phyloP scores from a whole-genome alignment of 2,329 filamentous ascomycete species.

The Pestalotiopsis sp. region DNA sequence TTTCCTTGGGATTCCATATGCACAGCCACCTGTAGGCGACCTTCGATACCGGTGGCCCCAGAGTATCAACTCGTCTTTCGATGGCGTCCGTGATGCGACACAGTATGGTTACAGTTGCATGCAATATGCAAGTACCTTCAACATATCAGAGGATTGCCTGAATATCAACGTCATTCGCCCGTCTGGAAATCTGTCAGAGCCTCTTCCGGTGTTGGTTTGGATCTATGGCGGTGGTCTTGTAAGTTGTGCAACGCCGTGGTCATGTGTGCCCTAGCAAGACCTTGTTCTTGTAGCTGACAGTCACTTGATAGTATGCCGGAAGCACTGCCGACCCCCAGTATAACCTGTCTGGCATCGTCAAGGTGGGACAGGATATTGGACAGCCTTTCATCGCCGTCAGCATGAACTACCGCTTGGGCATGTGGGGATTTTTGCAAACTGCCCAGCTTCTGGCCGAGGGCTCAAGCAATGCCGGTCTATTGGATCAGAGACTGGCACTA shows the following conservation, averaged over 20 bases:
- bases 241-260: neutral
- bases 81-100: constrained; percentile 39
- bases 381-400: constrained; percentile 56
- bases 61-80: constrained; percentile 39
- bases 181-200: constrained; percentile 29
- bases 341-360: constrained; percentile 64
- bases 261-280: neutral
- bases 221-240: constrained; percentile 60
- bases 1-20: constrained; percentile 42
- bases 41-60: constrained; percentile 39
- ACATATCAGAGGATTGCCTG: constrained; percentile 51
- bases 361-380: constrained; percentile 50
- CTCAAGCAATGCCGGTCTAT: constrained; percentile 49
- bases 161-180: constrained; percentile 45
- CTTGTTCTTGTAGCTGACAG: neutral
- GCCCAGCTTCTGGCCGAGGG: constrained; percentile 42
- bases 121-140: constrained; percentile 43
- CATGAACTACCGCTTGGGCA: constrained; percentile 55
- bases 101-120: constrained; percentile 47
- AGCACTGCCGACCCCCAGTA: constrained; percentile 57
- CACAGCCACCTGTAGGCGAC: constrained; percentile 36
- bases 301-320: constrained; percentile 39
- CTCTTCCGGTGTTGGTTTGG: constrained; percentile 51
- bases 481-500: constrained; percentile 51
- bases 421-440: constrained; percentile 56